Evolutionary conservation across 2,329 filamentous ascomycete genomes (phyloP), one percentile per base, ranked within the genome.

Genomic region (Aureobasidium sp.): DNA sequence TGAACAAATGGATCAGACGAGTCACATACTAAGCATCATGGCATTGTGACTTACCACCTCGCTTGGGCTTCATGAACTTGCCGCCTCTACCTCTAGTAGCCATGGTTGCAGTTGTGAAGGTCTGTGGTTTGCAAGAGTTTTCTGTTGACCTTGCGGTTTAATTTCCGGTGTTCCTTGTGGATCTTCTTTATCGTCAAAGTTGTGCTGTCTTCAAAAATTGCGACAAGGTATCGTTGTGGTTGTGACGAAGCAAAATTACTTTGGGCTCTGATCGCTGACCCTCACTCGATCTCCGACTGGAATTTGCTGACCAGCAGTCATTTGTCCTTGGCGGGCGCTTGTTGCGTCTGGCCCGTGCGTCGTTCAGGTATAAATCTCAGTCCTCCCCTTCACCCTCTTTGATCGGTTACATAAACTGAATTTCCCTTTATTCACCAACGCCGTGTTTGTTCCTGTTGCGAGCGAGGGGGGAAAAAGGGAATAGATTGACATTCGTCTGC

Each of bases 31-130:
- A 20, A 2, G 13, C 7, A 15, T 34, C 41, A 46, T 8, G 29
- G 6, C 23, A 39, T 27, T 20, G 29, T 37, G 2, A 71, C 83
- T 69, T 78, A 93, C 93, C 92, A 82, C 93, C 93, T 78, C 93
- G 84, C 69, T 90, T 91, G 68, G 88, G 91, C 81, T 97, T 97
- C 80, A 86, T 89, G 76, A 93, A 96, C 79, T 97, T 97, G 77
- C 92, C 91, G 70, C 89, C 91, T 73, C 92, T 89, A 69, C 90
- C 91, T 73, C 91, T 75, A 68, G 50, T 47, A 64, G 87, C 79
- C 75, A 82, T 82, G 76, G 80, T 82, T 66, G 65, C 70, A 68
- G 66, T 60, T 64, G 62, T 67, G 60, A 62, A 63, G 48, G 56
- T 42, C 55, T 48, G 58, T 62, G 61, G 12, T 51, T 58, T 50